Evolutionary conservation across 2,329 filamentous ascomycete species (phyloP), one percentile per base, ranked within the genome.

Genomic region (Alternaria longipes): DNA sequence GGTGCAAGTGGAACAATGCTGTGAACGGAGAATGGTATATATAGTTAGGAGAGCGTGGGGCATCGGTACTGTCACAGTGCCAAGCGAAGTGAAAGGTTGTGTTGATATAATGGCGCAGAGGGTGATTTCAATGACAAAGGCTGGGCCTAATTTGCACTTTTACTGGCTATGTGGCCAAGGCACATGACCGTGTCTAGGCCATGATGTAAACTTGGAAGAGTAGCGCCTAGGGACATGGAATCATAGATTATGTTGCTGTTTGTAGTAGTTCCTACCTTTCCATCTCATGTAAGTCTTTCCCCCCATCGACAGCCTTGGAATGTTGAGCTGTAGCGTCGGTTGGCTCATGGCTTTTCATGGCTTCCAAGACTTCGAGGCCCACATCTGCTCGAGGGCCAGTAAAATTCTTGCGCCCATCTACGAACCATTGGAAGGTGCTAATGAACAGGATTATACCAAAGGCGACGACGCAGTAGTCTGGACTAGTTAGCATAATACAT

Each of bases 361-460:
- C 74, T 40, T 75, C 75, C 9, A 79, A 41, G 1, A 84, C 73
- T 60, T 85, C 81, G 18, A 85, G 67, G 6, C 80, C 78, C 32
- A 75, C 66, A 30, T 79, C 78, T 5, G 69, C 64, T 11, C 73
- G 61, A 4, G 84, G 86, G 0, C 86, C 86, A 3, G 79, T 82
- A 69, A 85, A 89, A 72, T 89, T 87, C 79, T 88, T 88, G 32
- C 84, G 80, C 7, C 87, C 87, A 64, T 89, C 86, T 14, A 88
- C 73, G 53, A 87, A 78, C 86, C 87, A 89, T 68, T 88, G 86
- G 26, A 87, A 73, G 0, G 82, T 77, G 28, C 85, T 87, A 59
- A 89, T 82, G 36, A 86, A 75, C 42, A 88, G 70, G 49, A 89
- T 85, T 57, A 87, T 85, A 1, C 82, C 85, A 50, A 89, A 87